Conservation (phyloP, 2,329 filamentous ascomycete genomes). For the Didymella sp. region DNA sequence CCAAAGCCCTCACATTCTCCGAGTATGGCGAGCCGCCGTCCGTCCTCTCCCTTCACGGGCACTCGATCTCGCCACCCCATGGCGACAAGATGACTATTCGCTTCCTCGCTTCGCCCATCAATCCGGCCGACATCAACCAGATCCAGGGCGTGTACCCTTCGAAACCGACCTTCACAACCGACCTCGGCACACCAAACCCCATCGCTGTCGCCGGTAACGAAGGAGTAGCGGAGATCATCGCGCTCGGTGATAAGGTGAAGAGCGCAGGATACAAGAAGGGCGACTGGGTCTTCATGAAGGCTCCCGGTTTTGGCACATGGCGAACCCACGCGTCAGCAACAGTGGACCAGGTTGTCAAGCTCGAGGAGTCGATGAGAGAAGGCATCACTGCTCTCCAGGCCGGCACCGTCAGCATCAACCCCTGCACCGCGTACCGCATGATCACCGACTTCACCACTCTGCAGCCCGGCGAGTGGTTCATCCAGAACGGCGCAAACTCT, state of each 20-base stretch:
- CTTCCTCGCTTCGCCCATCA: conserved; percentile 89
- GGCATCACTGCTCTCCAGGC: conserved; percentile 78
- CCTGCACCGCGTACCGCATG: conserved; percentile 93
- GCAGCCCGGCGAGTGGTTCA: conserved; percentile 85
- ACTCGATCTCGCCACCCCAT: conserved; percentile 78
- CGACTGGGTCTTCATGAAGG: conserved; percentile 92
- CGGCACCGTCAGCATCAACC: conserved; percentile 90
- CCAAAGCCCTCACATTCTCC: conserved; percentile 79
- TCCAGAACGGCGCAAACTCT: conserved; percentile 96
- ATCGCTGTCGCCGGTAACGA: conserved; percentile 87
- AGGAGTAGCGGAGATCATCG: conserved; percentile 88
- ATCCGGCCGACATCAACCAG: conserved; percentile 97
- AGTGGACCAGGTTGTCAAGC: conserved; percentile 67
- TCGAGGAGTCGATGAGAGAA: conserved; percentile 72
- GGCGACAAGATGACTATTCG: conserved; percentile 78
- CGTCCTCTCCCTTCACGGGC: conserved; percentile 72
- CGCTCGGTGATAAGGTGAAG: conserved; percentile 67
- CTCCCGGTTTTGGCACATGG: conserved; percentile 89
- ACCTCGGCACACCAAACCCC: conserved; percentile 77
- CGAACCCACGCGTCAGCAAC: conserved; percentile 82
- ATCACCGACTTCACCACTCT: conserved; percentile 76
- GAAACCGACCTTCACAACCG: conserved; percentile 76
- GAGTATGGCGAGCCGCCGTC: conserved; percentile 77
- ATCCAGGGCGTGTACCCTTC: conserved; percentile 95
- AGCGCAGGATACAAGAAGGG: conserved; percentile 67